Evolutionary conservation across 805 yeast genomes (phyloP), one percentile per base, ranked within the genome.

Genomic region (Candida jianshihensis): DNA sequence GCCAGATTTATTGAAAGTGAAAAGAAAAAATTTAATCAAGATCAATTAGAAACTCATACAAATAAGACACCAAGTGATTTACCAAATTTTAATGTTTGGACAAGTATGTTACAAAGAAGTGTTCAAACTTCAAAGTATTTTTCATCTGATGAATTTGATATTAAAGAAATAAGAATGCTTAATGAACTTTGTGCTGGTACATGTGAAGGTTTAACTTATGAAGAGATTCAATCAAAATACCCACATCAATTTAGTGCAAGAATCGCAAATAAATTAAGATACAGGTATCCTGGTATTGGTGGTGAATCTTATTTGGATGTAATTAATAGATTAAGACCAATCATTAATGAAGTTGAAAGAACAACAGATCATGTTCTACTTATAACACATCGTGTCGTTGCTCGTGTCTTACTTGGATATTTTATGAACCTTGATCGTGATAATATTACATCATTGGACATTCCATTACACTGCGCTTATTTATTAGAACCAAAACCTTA

Each of bases 261-360:
- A 40, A 61, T 86, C 47, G 66, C 70, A 29, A 82, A 87, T 59
- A 90, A 90, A 59, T 68, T 90, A 48, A 68, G 81, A 14, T 90
- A 90, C 59, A 68, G 98, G 41, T 90, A 90, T 54, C 98, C 97
- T 2, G 98, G 98, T 4, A 84, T 87, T 34, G 97, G 97, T 7
- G 98, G 98, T 14, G 98, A 90, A 59, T 84, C 95, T 0, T 90
- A 90, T 49, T 63, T 90, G 47, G 97, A 90, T 60, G 98, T 92
- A 11, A 81, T 92, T 52, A 86, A 88, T 46, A 70, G 98, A 43
- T 68, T 90, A 38, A 70, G 95, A 41, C 95, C 97, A 1, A 75
- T 90, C 15, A 90, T 90, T 43, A 87, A 87, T 11, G 98, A 90
- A 57, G 74, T 92, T 33, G 98, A 90, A 57, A 69, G 98, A 45